Percentiles rank a stretch among this genome's conserved stretches.
phyloP scores from a whole-genome alignment of 2,329 filamentous ascomycete species.

The Xylaria sp. region DNA sequence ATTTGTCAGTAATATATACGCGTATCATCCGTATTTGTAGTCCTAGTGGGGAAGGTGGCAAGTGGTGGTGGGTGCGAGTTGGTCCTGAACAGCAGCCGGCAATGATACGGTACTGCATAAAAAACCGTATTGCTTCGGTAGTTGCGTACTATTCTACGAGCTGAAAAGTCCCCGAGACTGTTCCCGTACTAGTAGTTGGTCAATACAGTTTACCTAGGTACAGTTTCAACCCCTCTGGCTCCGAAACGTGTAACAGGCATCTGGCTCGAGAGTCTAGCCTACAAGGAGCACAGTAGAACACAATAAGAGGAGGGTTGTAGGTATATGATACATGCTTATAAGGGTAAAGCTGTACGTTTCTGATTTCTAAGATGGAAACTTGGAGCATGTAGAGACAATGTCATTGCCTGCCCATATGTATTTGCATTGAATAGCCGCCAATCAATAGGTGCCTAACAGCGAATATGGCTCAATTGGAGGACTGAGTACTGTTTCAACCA shows the following conservation, averaged over 20 bases:
- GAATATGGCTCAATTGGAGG: background rate
- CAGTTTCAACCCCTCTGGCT: background rate
- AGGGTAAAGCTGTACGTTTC: background rate
- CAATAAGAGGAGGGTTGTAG: too few relatives aligned
- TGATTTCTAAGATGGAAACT: background rate
- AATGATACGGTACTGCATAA: background rate
- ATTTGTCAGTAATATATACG: background rate
- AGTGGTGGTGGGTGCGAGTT: too few relatives aligned
- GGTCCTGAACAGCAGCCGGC: background rate
- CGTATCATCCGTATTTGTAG: background rate
- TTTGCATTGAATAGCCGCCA: background rate
- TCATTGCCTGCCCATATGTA: background rate
- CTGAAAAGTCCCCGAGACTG: background rate
- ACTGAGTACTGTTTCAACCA: background rate
- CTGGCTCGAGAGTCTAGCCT: background rate
- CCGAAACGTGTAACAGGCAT: background rate
- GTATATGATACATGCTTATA: too few relatives aligned
- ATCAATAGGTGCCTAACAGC: background rate
- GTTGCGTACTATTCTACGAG: background rate
- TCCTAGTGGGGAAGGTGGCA: background rate
- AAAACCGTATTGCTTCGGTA: background rate
- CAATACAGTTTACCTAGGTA: background rate
- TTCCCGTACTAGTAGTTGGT: background rate
- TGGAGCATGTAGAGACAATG: background rate
- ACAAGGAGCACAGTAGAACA: too few relatives aligned